Evolutionary conservation across 2,329 filamentous ascomycete genomes (phyloP), one percentile per base, ranked within the genome.

Genomic region (Diaporthe citriasiana): DNA sequence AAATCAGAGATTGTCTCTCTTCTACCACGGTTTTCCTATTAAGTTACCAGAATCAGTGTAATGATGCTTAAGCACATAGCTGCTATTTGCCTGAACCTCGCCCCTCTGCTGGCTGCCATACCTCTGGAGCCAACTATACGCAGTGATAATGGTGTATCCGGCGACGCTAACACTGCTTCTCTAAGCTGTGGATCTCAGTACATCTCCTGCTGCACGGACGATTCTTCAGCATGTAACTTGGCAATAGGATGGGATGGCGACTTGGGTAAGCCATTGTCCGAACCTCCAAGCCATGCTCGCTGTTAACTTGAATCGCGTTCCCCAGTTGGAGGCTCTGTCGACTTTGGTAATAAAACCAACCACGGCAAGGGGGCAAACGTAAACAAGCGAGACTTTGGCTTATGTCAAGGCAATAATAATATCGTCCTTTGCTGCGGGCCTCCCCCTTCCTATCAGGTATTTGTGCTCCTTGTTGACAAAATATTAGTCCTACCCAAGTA

Each of bases 171-270:
- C 45, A 66, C 60, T 66, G 60, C 60, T 15, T 66, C 60, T 51
- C 60, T 66, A 13, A 66, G 60, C 22, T 66, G 60, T n/a, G 60
- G 60, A 4, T 66, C 60, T 17, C 60, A 66, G 42, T 66, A 38
- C 4, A 50, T 66, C 42, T 66, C 60, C 17, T 66, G 60, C 42
- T 66, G 60, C 7, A 66, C 60, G 1, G 60, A 66, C n/a, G 60
- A 66, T 35, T 66, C 60, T 17, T 50, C 60, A 8, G 60, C 47
- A 22, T 66, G 60, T 22, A 66, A 66, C 42, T 25, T 66, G 60
- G 60, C 60, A 13, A 51, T n/a, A 9, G 42, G 30, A 19, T 66
- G 60, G 60, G 30, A 66, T 4, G 60, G 42, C 25, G 13, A 50
- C 30, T n/a, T 66, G 12, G 45, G 60, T 51, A 3, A 66, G 42